Conservation (phyloP, 495 filamentous ascomycete species). For the Cercophora newfieldiana region DNA sequence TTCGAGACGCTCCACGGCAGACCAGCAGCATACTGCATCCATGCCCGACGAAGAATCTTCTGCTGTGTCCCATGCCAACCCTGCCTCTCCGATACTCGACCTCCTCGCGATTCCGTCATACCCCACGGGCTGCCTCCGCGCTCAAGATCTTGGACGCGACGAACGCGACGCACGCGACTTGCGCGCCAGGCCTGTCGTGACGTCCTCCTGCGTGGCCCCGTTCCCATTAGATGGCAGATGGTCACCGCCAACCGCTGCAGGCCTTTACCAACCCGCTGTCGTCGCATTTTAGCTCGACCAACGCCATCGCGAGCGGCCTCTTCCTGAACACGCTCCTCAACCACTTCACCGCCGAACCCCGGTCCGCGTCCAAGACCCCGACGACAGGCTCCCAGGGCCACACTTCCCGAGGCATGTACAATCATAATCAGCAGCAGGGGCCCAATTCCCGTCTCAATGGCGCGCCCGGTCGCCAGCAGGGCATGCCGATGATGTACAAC, state of each 20-base stretch:
- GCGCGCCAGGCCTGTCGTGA: slow-evolving; percentile 17
- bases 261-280: slow-evolving; percentile 38
- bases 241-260: slow-evolving; percentile 71
- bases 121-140: slow-evolving; percentile 8
- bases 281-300: slow-evolving; percentile 29
- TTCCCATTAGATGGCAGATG: slow-evolving; percentile 75
- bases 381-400: slow-evolving; percentile 68
- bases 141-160: not conserved
- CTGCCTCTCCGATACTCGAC: slow-evolving; percentile 22
- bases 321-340: slow-evolving; percentile 35
- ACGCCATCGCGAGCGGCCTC: slow-evolving; percentile 28
- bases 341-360: slow-evolving; percentile 30
- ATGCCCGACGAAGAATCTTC: slow-evolving; percentile 34
- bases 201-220: slow-evolving; percentile 10
- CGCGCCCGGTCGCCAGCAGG: slow-evolving; percentile 46
- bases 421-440: slow-evolving; percentile 73
- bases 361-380: slow-evolving; percentile 63
- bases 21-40: slow-evolving; percentile 30
- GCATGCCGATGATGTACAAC: slow-evolving; percentile 63
- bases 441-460: slow-evolving; percentile 73
- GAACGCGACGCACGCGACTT: slow-evolving; percentile 13
- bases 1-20: slow-evolving; percentile 21
- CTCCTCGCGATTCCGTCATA: slow-evolving; percentile 18
- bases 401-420: slow-evolving; percentile 78
- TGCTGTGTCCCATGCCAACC: slow-evolving; percentile 34